Conservation (phyloP, 129 eudicot genomes). For the Artemisia tridentata region DNA sequence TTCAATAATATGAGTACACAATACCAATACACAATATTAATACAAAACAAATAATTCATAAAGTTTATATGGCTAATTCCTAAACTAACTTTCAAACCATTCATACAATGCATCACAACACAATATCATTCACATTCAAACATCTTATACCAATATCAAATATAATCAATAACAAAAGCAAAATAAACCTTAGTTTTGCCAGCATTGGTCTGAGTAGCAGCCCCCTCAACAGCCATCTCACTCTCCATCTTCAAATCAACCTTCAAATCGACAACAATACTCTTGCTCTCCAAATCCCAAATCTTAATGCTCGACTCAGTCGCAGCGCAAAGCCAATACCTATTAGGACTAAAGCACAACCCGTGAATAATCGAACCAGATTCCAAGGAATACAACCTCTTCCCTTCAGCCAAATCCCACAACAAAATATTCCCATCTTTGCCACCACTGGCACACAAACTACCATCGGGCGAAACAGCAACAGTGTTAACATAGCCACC, state of each 20-base stretch:
- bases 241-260: slow-evolving; percentile 73
- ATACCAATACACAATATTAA: no score
- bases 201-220: slow-evolving; percentile 47
- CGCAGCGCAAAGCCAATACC: slow-evolving; percentile 88
- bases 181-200: slow-evolving; percentile 53
- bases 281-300: slow-evolving; percentile 69
- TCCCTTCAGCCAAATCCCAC: slow-evolving; percentile 78
- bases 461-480: slow-evolving; percentile 67
- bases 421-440: slow-evolving; percentile 65
- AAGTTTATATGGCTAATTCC: no score
- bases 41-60: no score
- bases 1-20: no score
- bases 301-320: slow-evolving; percentile 66
- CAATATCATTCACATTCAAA: no score
- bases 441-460: slow-evolving; percentile 71
- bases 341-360: slow-evolving; percentile 68
- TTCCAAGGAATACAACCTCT: slow-evolving; percentile 29
- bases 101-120: no score
- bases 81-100: no score
- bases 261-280: slow-evolving; percentile 52
- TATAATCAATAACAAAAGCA: neutral
- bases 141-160: no score
- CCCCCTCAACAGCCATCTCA: slow-evolving; percentile 59
- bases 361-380: slow-evolving; percentile 33
- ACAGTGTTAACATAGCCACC: slow-evolving; percentile 53